A percentile compares a stretch with the other conserved stretches of the same genome.
Conservation (phyloP, 768 basidiomycete species). For the Omphalotus guepiniiformis region DNA sequence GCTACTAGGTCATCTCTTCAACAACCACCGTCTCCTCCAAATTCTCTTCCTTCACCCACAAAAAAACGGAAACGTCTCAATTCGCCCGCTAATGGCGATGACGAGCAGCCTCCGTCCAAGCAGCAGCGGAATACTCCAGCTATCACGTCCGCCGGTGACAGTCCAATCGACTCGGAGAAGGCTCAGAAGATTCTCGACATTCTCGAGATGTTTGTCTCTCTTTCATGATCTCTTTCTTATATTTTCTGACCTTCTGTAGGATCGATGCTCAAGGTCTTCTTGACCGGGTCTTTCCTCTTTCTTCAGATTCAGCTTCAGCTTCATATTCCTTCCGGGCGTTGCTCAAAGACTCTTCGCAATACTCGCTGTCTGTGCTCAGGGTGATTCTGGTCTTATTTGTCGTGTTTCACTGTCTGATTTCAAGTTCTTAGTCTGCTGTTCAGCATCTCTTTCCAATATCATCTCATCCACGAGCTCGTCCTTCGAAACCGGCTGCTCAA, state of each 20-base stretch:
- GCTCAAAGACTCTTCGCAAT: slow-evolving; percentile 46
- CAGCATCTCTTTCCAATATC: slow-evolving; percentile 65
- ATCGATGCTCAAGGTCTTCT: slow-evolving; percentile 72
- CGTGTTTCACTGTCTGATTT: slow-evolving; percentile 13
- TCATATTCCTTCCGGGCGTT: slow-evolving; percentile 61
- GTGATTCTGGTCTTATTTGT: slow-evolving; percentile 34
- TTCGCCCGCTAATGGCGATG: slow-evolving; percentile 29
- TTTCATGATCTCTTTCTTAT: neutral
- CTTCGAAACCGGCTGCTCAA: slow-evolving; percentile 59
- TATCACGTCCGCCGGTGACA: slow-evolving; percentile 39
- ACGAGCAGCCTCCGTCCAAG: slow-evolving; percentile 49
- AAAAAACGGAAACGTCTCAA: slow-evolving; percentile 69
- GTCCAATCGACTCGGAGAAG: slow-evolving; percentile 38
- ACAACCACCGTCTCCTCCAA: slow-evolving; percentile 16
- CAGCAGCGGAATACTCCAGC: slow-evolving; percentile 35
- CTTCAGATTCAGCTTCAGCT: slow-evolving; percentile 34
- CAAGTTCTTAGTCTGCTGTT: slow-evolving; percentile 49
- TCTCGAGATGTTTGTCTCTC: slow-evolving; percentile 41
- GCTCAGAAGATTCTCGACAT: slow-evolving; percentile 53
- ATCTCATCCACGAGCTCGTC: slow-evolving; percentile 58
- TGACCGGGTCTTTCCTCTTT: slow-evolving; percentile 71
- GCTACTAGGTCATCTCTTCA: slow-evolving; percentile 64
- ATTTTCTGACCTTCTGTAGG: slow-evolving; percentile 29
- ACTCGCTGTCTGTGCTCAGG: slow-evolving; percentile 51
- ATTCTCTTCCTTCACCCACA: slow-evolving; percentile 23